A percentile compares a stretch with the other conserved stretches of the same genome.
Conservation (phyloP, 164 flowering plant species). For the Magnolia officinalis region DNA sequence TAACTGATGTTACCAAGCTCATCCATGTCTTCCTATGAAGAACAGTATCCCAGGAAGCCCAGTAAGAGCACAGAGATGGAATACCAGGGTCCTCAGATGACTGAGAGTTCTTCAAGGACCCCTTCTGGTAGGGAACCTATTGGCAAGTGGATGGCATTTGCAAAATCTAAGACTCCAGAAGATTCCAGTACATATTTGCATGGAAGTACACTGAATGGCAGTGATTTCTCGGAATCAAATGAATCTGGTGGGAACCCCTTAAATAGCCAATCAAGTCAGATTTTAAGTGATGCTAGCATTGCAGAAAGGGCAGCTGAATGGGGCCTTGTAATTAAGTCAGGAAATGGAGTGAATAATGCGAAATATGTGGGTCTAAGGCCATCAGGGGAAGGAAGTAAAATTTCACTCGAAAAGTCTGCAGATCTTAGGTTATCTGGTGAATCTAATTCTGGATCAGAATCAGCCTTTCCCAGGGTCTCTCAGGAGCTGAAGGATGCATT, state of each 20-base stretch:
- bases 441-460: slow-evolving; percentile 21
- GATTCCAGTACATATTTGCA: neutral
- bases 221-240: neutral
- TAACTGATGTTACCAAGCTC: slow-evolving; percentile 2
- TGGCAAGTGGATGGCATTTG: slow-evolving; percentile 39
- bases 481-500: slow-evolving; percentile 87
- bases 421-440: slow-evolving; percentile 50
- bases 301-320: slow-evolving; percentile 38
- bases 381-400: slow-evolving; percentile 27
- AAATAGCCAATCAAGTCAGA: slow-evolving; percentile 11
- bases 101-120: slow-evolving; percentile 7
- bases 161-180: slow-evolving; percentile 1
- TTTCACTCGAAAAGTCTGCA: slow-evolving; percentile 23
- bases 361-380: slow-evolving; percentile 16
- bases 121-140: slow-evolving; percentile 19
- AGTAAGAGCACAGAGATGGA: slow-evolving; percentile 9
- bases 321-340: slow-evolving; percentile 28
- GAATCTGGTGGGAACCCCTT: neutral
- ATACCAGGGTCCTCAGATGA: slow-evolving; percentile 1
- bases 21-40: neutral
- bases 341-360: slow-evolving; percentile 25
- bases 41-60: neutral
- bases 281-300: slow-evolving; percentile 24
- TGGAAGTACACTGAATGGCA: neutral
- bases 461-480: slow-evolving; percentile 64